Conservation (phyloP, 106 monocot genomes). For the Platanthera zijinensis region DNA sequence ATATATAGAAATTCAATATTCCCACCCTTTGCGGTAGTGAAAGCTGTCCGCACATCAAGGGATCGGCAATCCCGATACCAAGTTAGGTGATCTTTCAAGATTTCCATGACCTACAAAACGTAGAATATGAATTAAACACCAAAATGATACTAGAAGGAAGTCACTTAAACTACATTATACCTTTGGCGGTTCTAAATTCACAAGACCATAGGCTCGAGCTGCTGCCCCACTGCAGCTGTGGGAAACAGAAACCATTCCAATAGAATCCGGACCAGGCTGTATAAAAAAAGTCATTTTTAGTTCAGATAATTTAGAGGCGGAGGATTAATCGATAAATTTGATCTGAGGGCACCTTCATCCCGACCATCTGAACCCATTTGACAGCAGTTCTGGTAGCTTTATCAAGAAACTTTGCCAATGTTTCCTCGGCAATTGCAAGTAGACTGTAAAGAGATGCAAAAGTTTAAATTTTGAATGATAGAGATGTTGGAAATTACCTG, state of each 20-base stretch:
- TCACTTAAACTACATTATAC: conserved; percentile 20
- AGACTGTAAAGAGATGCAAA: conserved; percentile 25
- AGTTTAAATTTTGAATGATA: not conserved
- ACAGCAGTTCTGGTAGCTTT: conserved; percentile 86
- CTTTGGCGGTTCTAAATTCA: conserved; percentile 98
- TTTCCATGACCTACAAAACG: conserved; percentile 71
- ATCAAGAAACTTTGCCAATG: conserved; percentile 70
- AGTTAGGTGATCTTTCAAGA: conserved; percentile 89
- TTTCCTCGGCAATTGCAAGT: conserved; percentile 83
- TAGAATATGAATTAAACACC: not conserved
- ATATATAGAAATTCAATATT: conserved; percentile 91
- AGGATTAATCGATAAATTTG: not conserved
- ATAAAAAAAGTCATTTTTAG: not conserved
- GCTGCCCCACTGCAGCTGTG: conserved; percentile 95
- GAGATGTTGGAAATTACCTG: too few relatives aligned
- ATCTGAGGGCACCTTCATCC: conserved; percentile 49
- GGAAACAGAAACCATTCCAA: conserved; percentile 99
- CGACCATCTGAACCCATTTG: conserved; percentile 86
- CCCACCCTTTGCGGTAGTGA: conserved; percentile 90
- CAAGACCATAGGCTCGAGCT: conserved; percentile 96
- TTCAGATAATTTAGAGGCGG: not conserved
- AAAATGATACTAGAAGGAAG: not conserved
- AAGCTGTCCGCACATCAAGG: conserved; percentile 63
- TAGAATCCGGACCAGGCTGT: conserved; percentile 99
- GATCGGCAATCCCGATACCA: conserved; percentile 94